Base-by-base conservation (phyloP, 2,329 filamentous ascomycete genomes). In the Pseudogymnoascus sp. region DNA sequence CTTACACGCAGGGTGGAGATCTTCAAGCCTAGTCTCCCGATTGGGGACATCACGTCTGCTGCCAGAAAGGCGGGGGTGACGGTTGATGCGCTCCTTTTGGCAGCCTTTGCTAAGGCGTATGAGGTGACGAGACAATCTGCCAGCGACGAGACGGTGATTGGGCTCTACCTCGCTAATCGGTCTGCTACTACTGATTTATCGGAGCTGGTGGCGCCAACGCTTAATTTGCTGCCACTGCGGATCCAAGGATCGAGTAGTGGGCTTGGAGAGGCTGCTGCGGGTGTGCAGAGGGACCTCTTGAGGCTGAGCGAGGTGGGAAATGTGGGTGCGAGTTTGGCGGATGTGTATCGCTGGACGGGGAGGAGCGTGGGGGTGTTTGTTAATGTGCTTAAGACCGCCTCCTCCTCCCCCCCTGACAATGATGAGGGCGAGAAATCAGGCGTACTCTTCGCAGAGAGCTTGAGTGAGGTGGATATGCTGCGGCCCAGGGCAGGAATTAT, bases 141-240 rank as follows among this genome's bases (percentile, higher is more conserved):
- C 50, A 70, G 68, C 31, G 59, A 70, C 5, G 78, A 83, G 40
- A 74, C 90, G 1, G 76, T 91, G 0, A 81, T 96, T 61, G 93
- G 92, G 1, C 75, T 96, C 21, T 97, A 96, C 73, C 82, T 96
- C 8, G 90, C 91, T 44, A 96, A 96, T 72, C 83, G 91, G 61
- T 80, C 82, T 0, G 78, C 82, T 10, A 76, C 78, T 21, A 74
- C 81, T 8, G 76, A 81, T 2, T 76, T 80, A 2, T 72, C 85
- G 1, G 76, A 83, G 1, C 76, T 83, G 1, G 68, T 81, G 0
- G 87, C 85, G 33, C 92, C 93, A 0, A 95, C 90, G 0, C 79
- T 97, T 19, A 93, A 89, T 68, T 79, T 97, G 3, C 81, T 96
- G 1, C 91, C 92, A 0, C 75, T 97, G 0, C 80, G 80, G 10